These are phyloP conservation scores for Azolla pinnata DNA, from an alignment of 75 land plant genomes.

Conservation along the genomic window DNA sequence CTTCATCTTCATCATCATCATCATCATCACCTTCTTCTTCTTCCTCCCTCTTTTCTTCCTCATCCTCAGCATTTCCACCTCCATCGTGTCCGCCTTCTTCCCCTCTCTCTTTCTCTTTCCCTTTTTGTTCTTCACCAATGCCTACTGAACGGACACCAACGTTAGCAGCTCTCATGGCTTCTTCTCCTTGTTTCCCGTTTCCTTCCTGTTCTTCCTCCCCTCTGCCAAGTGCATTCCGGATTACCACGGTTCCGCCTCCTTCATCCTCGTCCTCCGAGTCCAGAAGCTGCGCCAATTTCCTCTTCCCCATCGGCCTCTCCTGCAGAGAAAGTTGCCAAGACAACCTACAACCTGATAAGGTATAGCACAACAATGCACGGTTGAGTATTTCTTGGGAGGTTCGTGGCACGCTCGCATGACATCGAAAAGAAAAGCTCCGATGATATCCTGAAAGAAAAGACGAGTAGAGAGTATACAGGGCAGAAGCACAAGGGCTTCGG, in stretches of 20 bases:
- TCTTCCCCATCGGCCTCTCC: slow-evolving; percentile 19
- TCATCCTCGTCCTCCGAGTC: slow-evolving; percentile 32
- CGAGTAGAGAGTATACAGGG: too few species aligned
- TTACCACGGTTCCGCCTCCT: slow-evolving; percentile 7
- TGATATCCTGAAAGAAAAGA: too few species aligned
- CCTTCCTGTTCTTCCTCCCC: slow-evolving; percentile 15
- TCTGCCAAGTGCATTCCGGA: neutral
- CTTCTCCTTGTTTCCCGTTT: slow-evolving; percentile 14
- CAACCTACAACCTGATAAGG: too few species aligned
- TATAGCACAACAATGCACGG: too few species aligned
- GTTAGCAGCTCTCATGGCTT: slow-evolving; percentile 33
- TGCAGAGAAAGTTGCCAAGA: neutral
- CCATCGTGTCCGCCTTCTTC: too few species aligned
- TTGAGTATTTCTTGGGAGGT: too few species aligned
- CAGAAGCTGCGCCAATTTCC: slow-evolving; percentile 20
- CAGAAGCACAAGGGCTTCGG: too few species aligned
- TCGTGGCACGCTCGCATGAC: too few species aligned
- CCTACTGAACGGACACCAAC: too few species aligned
- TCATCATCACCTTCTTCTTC: slow-evolving; percentile 15
- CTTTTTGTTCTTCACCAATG: too few species aligned
- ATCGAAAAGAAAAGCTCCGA: too few species aligned
- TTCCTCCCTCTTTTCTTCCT: slow-evolving; percentile 13
- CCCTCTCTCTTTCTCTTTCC: too few species aligned
- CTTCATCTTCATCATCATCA: slow-evolving; percentile 15
- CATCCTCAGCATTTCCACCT: slow-evolving; percentile 15